These are phyloP conservation scores for Erysimum cheiri DNA, from an alignment of 441 rosid species.

Conservation along the genomic window DNA sequence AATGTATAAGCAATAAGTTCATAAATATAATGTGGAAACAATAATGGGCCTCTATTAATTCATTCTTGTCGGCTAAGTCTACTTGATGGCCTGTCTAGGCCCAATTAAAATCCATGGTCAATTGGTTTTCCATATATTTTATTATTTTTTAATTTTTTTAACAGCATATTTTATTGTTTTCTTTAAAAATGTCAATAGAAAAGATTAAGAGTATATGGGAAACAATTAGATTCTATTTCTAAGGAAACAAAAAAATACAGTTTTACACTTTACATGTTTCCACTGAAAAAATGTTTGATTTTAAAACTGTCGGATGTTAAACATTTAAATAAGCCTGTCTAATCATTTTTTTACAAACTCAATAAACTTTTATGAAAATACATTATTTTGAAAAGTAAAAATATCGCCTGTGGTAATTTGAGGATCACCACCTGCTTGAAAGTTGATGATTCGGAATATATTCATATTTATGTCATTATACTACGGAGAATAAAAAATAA, in stretches of 20 bases:
- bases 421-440: conserved; percentile 3
- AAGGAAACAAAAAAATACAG: not conserved
- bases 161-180: not conserved
- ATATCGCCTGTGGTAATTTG: not conserved
- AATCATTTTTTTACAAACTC: not conserved
- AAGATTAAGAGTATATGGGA: not conserved
- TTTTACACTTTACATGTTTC: not conserved
- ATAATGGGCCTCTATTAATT: conserved; percentile 16
- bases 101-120: conserved; percentile 3
- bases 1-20: not conserved
- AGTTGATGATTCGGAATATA: conserved; percentile 1
- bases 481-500: not conserved
- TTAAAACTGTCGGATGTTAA: not conserved
- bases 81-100: not conserved
- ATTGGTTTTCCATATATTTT: not conserved
- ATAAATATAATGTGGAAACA: not conserved
- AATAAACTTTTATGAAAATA: not conserved
- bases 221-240: no score
- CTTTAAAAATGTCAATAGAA: not conserved
- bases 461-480: not conserved
- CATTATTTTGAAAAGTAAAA: not conserved
- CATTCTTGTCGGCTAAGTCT: not conserved
- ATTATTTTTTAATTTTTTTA: no score
- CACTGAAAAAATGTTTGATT: not conserved
- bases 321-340: conserved; percentile 1